Base-by-base conservation (phyloP, 331 rosid genomes). In the Arachis monticola region DNA sequence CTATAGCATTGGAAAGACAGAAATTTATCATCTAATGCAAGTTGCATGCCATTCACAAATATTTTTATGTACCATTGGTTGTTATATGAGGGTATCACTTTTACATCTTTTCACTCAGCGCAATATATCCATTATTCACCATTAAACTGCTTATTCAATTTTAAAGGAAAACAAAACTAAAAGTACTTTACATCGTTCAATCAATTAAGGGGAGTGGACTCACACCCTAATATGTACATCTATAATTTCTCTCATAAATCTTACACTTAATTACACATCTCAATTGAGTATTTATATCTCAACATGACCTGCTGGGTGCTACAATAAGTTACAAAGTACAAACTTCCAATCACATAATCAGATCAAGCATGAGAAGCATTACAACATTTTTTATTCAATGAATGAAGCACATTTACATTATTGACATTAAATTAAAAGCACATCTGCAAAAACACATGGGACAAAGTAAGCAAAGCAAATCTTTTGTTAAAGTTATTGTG, bases 381-480 rank as follows among this genome's bases (percentile, higher is more conserved):
- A 56, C 55, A 66, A 5, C 47, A 30, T 59, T 80, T 59, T 80
- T 76, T 79, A 79, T 83, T 79, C 69, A 59, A 62, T 70, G 69
- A 83, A 83, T 63, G 1, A 74, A 75, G 75, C 47, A 47, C 40
- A 67, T 77, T 82, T 83, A 79, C 81, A 78, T 13, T 57, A 74
- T 70, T 47, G 35, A 32, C 69, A 80, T 59, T 9, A 70, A 44
- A 74, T 62, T 70, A 65, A 35, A 60, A 70, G 58, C 81, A 73
- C 44, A 40, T 35, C 67, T 64, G 2, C 2, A 32, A 42, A 60
- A 52, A 41, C 22, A 17, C 77, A 64, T 42, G 70, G 56, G 52
- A 42, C 12, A 22, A 8, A 56, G 13, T 70, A 31, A 31, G n/a
- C 2, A 78, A 65, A 50, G 48, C 10, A 14, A 12, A 53, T 57